Conservation (phyloP, 1,284 basidiomycete species). For the Filobasidium uniguttulatum region DNA sequence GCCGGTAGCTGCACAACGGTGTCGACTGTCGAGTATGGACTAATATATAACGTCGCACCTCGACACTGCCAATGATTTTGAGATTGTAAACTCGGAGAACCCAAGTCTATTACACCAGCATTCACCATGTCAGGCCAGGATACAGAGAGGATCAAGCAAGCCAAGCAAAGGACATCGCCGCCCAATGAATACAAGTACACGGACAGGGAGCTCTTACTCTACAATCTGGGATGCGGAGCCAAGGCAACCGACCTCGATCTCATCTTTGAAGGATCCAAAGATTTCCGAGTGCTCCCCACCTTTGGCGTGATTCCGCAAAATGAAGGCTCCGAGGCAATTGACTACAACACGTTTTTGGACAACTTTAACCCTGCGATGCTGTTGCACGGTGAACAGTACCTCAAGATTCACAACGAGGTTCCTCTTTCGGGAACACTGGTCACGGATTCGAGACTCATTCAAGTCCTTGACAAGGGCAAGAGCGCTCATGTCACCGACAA, state of each 20-base stretch:
- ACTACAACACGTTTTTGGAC: constrained; percentile 81
- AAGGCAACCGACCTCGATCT: constrained; percentile 83
- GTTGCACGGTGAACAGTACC: constrained; percentile 95
- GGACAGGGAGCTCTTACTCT: constrained; percentile 85
- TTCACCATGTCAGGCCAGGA: no score
- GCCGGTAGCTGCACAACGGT: no score
- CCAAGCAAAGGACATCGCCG: constrained; percentile 52
- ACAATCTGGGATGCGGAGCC: constrained; percentile 93
- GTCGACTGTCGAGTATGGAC: no score
- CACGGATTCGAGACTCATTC: constrained; percentile 48
- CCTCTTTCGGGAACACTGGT: constrained; percentile 75
- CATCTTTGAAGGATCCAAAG: constrained; percentile 78
- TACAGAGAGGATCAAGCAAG: constrained; percentile 63
- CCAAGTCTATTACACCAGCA: no score
- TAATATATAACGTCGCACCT: no score
- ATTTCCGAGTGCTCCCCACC: constrained; percentile 87
- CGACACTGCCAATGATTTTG: no score
- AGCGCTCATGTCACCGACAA: constrained; percentile 72
- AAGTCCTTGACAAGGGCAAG: constrained; percentile 52
- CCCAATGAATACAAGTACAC: constrained; percentile 58
- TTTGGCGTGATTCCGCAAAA: constrained; percentile 95
- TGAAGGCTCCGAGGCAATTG: constrained; percentile 45
- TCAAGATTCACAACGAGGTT: constrained; percentile 74
- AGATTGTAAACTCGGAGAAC: no score
- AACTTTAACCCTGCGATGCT: constrained; percentile 94